Evolutionary conservation across 352 stramenopile species (phyloP).

Genomic region (Halophytophthora batemanensis): DNA sequence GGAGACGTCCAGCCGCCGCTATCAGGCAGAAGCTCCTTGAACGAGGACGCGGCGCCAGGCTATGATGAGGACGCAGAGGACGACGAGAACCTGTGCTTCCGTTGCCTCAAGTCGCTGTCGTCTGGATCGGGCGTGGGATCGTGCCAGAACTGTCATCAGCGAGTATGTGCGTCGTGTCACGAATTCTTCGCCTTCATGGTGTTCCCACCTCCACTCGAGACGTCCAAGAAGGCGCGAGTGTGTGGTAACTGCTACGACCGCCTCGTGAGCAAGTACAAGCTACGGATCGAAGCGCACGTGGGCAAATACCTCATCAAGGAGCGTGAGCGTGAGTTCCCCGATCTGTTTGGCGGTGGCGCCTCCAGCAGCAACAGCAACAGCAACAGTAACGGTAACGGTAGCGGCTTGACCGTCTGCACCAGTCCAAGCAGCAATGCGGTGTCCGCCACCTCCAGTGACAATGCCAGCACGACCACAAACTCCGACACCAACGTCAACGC

Average conservation of each 20-base stretch:
- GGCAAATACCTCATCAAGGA: conserved; percentile 69
- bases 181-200: conserved; percentile 65
- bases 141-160: conserved; percentile 65
- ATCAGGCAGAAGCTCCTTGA: conserved; percentile 12
- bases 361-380: conserved; percentile 8
- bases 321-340: conserved; percentile 22
- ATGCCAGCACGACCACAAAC: too few species aligned
- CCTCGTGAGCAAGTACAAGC: conserved; percentile 60
- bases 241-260: conserved; percentile 69
- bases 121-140: conserved; percentile 16
- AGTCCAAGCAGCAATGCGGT: conserved; percentile 7
- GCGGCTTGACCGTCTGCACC: conserved; percentile 6
- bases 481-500: too few species aligned
- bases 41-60: conserved; percentile 19
- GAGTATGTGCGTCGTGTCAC: conserved; percentile 53
- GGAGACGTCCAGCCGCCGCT: conserved; percentile 14
- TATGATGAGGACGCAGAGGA: conserved; percentile 46
- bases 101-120: conserved; percentile 44
- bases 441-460: neutral
- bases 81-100: conserved; percentile 61
- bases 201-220: conserved; percentile 63
- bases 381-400: conserved; percentile 2
- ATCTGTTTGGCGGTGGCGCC: conserved; percentile 19
- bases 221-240: conserved; percentile 55
- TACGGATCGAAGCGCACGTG: conserved; percentile 64